Percentiles rank a stretch among this genome's conserved stretches.
phyloP scores from a whole-genome alignment of 2,329 filamentous ascomycete genomes.

The Aurifilum marmelostoma region DNA sequence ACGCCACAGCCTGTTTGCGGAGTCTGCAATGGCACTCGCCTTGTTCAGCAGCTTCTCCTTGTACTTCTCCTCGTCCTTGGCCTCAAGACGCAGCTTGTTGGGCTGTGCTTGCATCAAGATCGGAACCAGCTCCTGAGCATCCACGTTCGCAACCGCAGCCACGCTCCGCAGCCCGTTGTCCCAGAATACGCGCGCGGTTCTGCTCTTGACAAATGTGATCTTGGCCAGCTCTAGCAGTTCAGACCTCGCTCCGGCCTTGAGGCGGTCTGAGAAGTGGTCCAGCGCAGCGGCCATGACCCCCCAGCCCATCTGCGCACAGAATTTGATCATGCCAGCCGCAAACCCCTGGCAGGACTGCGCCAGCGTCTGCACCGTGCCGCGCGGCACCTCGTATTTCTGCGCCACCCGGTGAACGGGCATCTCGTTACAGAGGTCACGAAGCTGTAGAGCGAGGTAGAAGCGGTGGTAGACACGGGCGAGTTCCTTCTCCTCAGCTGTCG shows the following conservation, averaged over 20 bases:
- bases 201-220: conserved; percentile 76
- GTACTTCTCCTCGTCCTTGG: conserved; percentile 61
- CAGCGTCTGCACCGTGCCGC: conserved; percentile 72
- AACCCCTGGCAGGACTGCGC: conserved; percentile 78
- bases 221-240: conserved; percentile 73
- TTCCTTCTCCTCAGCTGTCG: conserved; percentile 62
- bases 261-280: conserved; percentile 74
- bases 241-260: conserved; percentile 71
- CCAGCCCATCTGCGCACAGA: conserved; percentile 78
- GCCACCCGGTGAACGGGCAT: conserved; percentile 71
- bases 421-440: conserved; percentile 80
- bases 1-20: conserved; percentile 73
- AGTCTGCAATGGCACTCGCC: conserved; percentile 68
- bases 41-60: conserved; percentile 67
- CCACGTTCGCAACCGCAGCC: conserved; percentile 69
- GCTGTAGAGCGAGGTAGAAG: conserved; percentile 75
- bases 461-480: conserved; percentile 67
- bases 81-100: conserved; percentile 62
- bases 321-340: conserved; percentile 78
- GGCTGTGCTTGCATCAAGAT: conserved; percentile 76
- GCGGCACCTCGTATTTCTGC: conserved; percentile 69
- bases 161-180: conserved; percentile 75
- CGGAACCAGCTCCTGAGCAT: conserved; percentile 68
- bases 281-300: conserved; percentile 71
- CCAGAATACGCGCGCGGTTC: conserved; percentile 74